Conservation (phyloP, 768 basidiomycete species). For the Lepiota brunneoincarnata region DNA sequence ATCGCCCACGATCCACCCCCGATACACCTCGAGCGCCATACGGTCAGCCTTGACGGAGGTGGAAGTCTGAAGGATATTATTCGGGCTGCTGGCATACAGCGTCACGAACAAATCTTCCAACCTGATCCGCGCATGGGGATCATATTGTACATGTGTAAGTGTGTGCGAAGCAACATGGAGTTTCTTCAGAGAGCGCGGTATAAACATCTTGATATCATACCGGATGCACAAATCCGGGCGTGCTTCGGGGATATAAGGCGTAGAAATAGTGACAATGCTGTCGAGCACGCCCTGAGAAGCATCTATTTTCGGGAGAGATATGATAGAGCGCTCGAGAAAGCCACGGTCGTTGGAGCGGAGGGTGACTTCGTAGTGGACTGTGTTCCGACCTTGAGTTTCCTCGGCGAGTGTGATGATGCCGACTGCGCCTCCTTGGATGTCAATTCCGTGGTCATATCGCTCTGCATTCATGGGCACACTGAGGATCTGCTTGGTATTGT, state of each 20-base stretch:
- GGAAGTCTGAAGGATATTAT: slow-evolving; percentile 48
- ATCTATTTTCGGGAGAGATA: slow-evolving; percentile 34
- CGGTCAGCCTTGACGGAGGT: slow-evolving; percentile 36
- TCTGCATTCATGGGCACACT: slow-evolving; percentile 34
- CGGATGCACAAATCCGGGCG: slow-evolving; percentile 41
- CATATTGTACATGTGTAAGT: slow-evolving; percentile 47
- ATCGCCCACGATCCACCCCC: slow-evolving; percentile 64
- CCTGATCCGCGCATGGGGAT: slow-evolving; percentile 36
- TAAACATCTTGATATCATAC: slow-evolving; percentile 49
- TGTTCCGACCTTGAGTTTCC: slow-evolving; percentile 35
- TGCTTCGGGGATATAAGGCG: slow-evolving; percentile 25
- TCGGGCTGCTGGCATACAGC: slow-evolving; percentile 30
- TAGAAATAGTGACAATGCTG: slow-evolving; percentile 38
- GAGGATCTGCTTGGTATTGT: slow-evolving; percentile 31
- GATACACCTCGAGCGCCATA: slow-evolving; percentile 41
- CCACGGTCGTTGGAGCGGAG: slow-evolving; percentile 40
- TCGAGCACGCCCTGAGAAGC: slow-evolving; percentile 25
- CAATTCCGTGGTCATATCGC: slow-evolving; percentile 41
- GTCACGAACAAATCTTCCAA: slow-evolving; percentile 45
- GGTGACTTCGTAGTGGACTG: slow-evolving; percentile 48
- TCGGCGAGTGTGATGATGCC: slow-evolving; percentile 51
- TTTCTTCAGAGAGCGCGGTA: slow-evolving; percentile 48
- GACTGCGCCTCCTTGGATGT: slow-evolving; percentile 44
- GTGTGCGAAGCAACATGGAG: slow-evolving; percentile 44
- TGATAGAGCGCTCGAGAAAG: slow-evolving; percentile 34